Conservation (phyloP, 1,284 basidiomycete species). For the Ustilago sp. region DNA sequence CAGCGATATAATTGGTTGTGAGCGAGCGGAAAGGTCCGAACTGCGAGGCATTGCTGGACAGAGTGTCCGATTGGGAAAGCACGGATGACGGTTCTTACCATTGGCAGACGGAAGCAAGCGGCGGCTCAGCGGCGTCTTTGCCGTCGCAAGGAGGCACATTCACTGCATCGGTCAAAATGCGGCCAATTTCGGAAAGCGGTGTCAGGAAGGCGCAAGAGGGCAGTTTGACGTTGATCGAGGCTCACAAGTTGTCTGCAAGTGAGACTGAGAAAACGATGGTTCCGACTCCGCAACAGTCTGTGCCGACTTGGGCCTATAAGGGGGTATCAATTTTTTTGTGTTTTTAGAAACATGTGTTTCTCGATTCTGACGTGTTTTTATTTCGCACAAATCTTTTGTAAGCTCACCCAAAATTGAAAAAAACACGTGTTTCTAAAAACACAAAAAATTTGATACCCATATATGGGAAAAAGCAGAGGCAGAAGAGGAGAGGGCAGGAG, state of each 20-base stretch:
- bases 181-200: not conserved
- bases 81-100: conserved; percentile 1
- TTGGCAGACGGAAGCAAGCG: conserved; percentile 3
- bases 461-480: not conserved
- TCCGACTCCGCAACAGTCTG: not conserved
- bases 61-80: not conserved
- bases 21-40: conserved; percentile 9
- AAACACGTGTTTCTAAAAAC: too few species aligned
- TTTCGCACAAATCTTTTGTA: too few species aligned
- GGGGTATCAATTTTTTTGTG: too few species aligned
- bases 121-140: conserved; percentile 1
- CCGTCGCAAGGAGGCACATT: not conserved
- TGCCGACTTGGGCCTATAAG: too few species aligned
- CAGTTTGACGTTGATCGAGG: not conserved
- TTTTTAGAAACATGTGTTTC: too few species aligned
- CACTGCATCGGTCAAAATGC: not conserved
- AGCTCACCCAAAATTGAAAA: too few species aligned
- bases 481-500: not conserved
- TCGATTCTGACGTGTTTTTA: too few species aligned
- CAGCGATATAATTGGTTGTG: not conserved
- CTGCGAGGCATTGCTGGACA: not conserved
- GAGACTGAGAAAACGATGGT: not conserved
- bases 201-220: not conserved
- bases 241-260: not conserved
- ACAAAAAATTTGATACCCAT: too few species aligned